Evolutionary conservation across 2,329 filamentous ascomycete genomes (phyloP), one percentile per base, ranked within the genome.

Genomic region (Colletotrichum tropicicola): DNA sequence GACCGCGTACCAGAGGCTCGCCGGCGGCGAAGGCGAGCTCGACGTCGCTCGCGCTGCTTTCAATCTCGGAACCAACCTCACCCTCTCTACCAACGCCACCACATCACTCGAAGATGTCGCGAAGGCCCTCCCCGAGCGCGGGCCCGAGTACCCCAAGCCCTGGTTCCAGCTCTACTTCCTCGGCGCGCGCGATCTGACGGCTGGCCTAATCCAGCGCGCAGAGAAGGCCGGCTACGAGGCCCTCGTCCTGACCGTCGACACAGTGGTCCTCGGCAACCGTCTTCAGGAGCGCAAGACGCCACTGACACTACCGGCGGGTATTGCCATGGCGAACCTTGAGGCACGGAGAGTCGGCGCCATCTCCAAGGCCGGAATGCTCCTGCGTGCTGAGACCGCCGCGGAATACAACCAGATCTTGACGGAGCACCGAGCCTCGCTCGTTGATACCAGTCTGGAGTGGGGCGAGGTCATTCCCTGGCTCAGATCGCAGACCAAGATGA

Each of bases 21-120:
- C 67, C 2, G 70, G 73, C 28, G 67, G 68, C 0, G 59, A 72
- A 2, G 74, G 74, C 5, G 74, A 76, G 45, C 53, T 73, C 1
- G 73, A 74, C 52, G 67, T 72, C 3, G 72, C 72, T 1, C 66
- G 70, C 21, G 74, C 74, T 3, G 70, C 70, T 4, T 58, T 35
- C 8, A 51, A 55, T 2, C 39, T 74, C n/a, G 67, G 69, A 1
- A 66, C 70, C 2, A 74, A 71, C 49, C 61, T 76, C 45, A 73
- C 69, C 0, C 64, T 76, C 2, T 75, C 72, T 2, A 72, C 69
- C 1, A 69, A 72, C 43, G 69, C 73, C 0, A 73, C 73, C 4
- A 73, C 72, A 2, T 68, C 69, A 1, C 66, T 74, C 4, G 73
- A 75, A 51, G 73, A 75, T 52, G 72, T 75, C 8, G 68, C 69